Conservation (phyloP, 73 alveolate genomes). For the Paramecium tetraurelia region DNA sequence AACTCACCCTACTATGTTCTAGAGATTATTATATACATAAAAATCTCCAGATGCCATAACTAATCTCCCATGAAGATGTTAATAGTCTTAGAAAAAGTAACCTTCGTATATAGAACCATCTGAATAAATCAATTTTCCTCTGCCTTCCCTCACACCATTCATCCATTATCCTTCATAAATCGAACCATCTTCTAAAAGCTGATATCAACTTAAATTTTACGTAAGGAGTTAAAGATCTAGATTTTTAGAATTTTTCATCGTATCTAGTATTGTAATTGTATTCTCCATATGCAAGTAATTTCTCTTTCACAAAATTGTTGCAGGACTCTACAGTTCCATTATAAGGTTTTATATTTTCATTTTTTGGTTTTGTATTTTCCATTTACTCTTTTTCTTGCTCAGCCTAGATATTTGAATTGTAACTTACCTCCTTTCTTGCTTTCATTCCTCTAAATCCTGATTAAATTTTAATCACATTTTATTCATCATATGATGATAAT, state of each 20-base stretch:
- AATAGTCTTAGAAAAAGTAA: conserved; percentile 64
- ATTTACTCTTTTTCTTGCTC: neutral
- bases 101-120: conserved; percentile 65
- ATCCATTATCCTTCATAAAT: conserved; percentile 52
- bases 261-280: neutral
- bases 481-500: neutral
- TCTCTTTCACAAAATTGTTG: neutral
- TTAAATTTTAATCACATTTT: neutral
- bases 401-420: neutral
- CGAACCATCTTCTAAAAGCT: neutral
- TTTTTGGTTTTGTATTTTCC: neutral
- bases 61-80: conserved; percentile 78
- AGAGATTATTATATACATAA: neutral
- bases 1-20: conserved; percentile 56
- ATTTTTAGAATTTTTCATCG: neutral
- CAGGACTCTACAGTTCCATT: neutral
- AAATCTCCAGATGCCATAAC: conserved; percentile 63
- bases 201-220: neutral
- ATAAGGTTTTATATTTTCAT: neutral
- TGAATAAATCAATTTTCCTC: conserved; percentile 22
- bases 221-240: neutral
- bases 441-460: neutral
- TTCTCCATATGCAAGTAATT: neutral
- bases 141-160: conserved; percentile 52
- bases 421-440: neutral